Conservation (phyloP, 1,284 basidiomycete genomes). For the Malassezia sympodialis region DNA sequence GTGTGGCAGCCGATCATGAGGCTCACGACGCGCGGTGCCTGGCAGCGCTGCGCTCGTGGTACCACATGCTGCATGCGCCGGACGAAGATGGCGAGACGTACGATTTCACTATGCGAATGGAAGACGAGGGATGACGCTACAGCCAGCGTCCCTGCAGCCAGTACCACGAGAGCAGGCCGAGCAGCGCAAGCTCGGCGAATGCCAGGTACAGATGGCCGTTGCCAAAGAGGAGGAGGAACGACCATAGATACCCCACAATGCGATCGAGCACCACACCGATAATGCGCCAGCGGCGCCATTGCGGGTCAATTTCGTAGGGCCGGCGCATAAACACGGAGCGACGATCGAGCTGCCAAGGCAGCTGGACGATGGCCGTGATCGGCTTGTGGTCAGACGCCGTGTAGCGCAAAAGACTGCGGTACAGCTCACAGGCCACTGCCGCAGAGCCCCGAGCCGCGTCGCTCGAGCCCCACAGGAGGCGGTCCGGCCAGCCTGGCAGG, state of each 20-base stretch:
- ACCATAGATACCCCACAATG: conserved; percentile 65
- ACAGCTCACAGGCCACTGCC: conserved; percentile 37
- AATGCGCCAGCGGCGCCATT: conserved; percentile 56
- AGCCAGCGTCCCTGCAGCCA: conserved; percentile 19
- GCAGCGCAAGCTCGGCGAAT: conserved; percentile 25
- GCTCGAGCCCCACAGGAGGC: conserved; percentile 64
- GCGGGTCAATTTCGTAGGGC: conserved; percentile 32
- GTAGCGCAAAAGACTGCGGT: conserved; percentile 42
- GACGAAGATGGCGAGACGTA: conserved; percentile 30
- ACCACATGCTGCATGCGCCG: conserved; percentile 28
- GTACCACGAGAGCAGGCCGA: conserved; percentile 27
- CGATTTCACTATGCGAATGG: conserved; percentile 26
- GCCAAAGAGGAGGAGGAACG: conserved; percentile 61
- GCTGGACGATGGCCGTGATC: conserved; percentile 41
- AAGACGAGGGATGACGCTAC: conserved; percentile 15
- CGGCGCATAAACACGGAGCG: conserved; percentile 14
- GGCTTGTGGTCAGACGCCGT: conserved; percentile 47
- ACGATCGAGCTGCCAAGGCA: conserved; percentile 50
- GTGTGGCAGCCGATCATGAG: conserved; percentile 20
- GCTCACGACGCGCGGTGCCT: conserved; percentile 27
- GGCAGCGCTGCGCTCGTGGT: conserved; percentile 27
- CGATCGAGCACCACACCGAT: conserved; percentile 61
- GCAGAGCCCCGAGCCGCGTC: conserved; percentile 54
- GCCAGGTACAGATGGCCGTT: conserved; percentile 55
- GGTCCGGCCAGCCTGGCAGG: conserved; percentile 85